Evolutionary conservation across 441 rosid genomes (phyloP).

Genomic region (Pelargonium exstipulatum): DNA sequence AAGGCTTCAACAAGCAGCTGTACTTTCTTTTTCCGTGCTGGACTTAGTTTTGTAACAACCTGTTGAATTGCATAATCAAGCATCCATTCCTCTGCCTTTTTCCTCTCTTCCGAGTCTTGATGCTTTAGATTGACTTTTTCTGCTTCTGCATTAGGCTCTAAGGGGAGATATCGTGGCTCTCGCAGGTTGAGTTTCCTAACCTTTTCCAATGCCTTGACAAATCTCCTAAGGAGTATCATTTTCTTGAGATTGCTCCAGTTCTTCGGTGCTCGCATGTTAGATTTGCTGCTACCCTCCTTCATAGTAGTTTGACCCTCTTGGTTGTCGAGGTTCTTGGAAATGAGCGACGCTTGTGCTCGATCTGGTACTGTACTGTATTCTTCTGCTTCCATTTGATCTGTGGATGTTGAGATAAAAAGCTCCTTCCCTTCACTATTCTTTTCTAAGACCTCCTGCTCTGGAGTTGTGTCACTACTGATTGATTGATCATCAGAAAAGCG

Average conservation of each 20-base stretch:
- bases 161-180: constrained; percentile 45
- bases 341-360: constrained; percentile 17
- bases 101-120: constrained; percentile 51
- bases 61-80: constrained; percentile 72
- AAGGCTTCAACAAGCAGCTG: constrained; percentile 79
- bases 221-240: constrained; percentile 58
- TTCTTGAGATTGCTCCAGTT: constrained; percentile 80
- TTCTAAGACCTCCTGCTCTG: constrained; percentile 22
- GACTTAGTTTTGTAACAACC: constrained; percentile 70
- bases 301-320: constrained; percentile 20
- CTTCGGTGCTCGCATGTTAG: constrained; percentile 31
- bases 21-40: constrained; percentile 72
- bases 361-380: constrained; percentile 9
- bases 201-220: constrained; percentile 71
- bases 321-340: constrained; percentile 4
- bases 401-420: constrained; percentile 18
- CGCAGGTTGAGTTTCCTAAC: constrained; percentile 47
- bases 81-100: constrained; percentile 82
- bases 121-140: constrained; percentile 66
- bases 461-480: constrained; percentile 16
- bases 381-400: constrained; percentile 14
- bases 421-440: constrained; percentile 24
- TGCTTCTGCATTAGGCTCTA: constrained; percentile 37
- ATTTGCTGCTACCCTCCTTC: constrained; percentile 22
- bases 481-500: constrained; percentile 30